Base-by-base conservation (phyloP, 306 rosid species). In the Arachis stenosperma region DNA sequence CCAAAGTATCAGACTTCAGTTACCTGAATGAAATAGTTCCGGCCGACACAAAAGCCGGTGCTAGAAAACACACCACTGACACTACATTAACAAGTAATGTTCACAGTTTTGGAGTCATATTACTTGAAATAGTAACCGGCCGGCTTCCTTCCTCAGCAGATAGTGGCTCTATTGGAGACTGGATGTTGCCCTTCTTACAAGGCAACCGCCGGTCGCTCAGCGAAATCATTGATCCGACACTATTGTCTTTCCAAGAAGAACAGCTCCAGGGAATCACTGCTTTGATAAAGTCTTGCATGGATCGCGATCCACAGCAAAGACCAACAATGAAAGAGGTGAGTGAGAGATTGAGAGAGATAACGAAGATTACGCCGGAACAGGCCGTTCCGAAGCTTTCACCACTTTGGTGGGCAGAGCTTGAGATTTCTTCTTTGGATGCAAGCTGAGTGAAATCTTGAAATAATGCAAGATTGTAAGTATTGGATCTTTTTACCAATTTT, bases 371-470 rank as follows among this genome's bases (percentile, higher is more conserved):
- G 47, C 93, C 90, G 0, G 96, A 94, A 9, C 91, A 75, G 60
- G 97, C 96, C 46, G 75, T 81, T 51, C 97, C 99, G 0, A 94
- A 79, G 67, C 88, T 88, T 77, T 94, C 96, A 29, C 93, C 97
- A 50, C 99, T 94, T 70, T 91, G 99, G 99, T 94, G 99, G 99
- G 99, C 99, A 15, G 99, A 94, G 86, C 89, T 94, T 75, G 99
- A 94, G 86, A 87, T 91, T 75, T 13, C 78, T 55, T 89, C 98
- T 6, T 63, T 77, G 7, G 86, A 91, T 47, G 90, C 82, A 61
- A 80, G 76, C 83, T 94, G 76, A 86, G 3, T 58, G 14, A 9
- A 65, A 64, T 48, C 50, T 33, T 33, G 37, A 33, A 33, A 33
- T 33, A 33, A 33, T 33, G 37, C 37, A 33, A 41, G 67, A 67